Base-by-base conservation (phyloP, 441 rosid species). In the Raphanus hybrid region DNA sequence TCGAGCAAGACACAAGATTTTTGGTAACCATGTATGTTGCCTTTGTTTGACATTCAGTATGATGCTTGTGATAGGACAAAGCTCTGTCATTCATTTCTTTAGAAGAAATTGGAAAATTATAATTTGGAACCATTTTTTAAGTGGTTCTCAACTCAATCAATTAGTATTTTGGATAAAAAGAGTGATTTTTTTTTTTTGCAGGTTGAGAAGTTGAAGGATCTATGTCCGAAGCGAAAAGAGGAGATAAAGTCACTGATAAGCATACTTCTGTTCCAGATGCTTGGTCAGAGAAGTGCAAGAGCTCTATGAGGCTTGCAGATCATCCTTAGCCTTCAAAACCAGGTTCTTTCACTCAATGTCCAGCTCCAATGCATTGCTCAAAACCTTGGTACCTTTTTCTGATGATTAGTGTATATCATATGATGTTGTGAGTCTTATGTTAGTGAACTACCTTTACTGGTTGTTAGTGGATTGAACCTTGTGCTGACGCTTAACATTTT, bases 121-220 rank as follows among this genome's bases (percentile, higher is more conserved):
- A 48, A 32, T 62, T n/a, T 61, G 26, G 54, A 63, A 52, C 8
- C 2, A 2, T 34, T 34, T 35, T 9, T 64, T 64, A 14, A 39
- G 39, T 20, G 71, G 5, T 57, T 15, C 3, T 32, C 23, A 39
- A 8, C 14, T 15, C 16, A 4, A 0, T 39, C 58, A 26, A 12
- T 75, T 6, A 11, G 8, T 29, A 59, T 12, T 45, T 75, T 67
- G 75, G 8, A 66, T 29, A 5, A n/a, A 8, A 41, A 41, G 67
- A 3, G 1, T 35, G 5, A 50, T n/a, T n/a, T n/a, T 5, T 29
- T 29, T 29, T 29, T 69, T 70, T 71, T 87, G 84, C 80, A 94
- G 99, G 92, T 89, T 45, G 98, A 91, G 87, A 92, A 90, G n/a
- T n/a, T n/a, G 86, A 92, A 94, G 80, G 93, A 91, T 80, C 79